Percentiles rank a stretch among this genome's conserved stretches.
phyloP scores from a whole-genome alignment of 139 green algal species.

The Deuterostichococcus epilithicus region DNA sequence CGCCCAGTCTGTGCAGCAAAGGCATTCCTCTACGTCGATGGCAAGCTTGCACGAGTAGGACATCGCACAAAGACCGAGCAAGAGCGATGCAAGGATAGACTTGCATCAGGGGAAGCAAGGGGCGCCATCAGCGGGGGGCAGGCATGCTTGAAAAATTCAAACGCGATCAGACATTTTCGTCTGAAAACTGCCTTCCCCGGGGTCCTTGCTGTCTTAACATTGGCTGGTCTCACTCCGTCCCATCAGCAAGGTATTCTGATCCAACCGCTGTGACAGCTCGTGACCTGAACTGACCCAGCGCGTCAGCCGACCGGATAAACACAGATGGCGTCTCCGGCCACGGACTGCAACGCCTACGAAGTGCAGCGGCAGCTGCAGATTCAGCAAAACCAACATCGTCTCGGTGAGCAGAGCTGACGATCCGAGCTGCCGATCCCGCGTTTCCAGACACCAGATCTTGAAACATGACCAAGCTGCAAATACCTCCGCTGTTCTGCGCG shows the following conservation, averaged over 20 bases:
- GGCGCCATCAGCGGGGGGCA: no score
- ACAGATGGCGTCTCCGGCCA: background rate
- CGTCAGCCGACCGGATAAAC: background rate
- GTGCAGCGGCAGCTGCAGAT: slow-evolving; percentile 2
- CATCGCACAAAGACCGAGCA: no score
- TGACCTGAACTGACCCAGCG: no score
- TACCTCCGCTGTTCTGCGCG: background rate
- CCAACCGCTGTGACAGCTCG: no score
- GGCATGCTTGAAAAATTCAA: background rate
- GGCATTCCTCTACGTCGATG: no score
- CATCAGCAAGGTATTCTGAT: no score
- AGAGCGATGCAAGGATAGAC: no score
- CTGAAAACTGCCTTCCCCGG: background rate
- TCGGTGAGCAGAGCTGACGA: background rate
- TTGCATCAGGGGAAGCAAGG: no score
- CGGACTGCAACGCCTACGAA: background rate
- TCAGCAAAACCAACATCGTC: background rate
- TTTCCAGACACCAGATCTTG: background rate
- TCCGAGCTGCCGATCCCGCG: background rate
- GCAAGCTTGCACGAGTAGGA: no score
- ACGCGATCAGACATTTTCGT: background rate
- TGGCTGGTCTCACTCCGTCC: no score
- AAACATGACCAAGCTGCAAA: background rate
- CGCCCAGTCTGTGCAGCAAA: no score
- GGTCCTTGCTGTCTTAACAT: no score